Conservation (phyloP, 2,329 filamentous ascomycete genomes). For the Zymoseptoria passerinii region DNA sequence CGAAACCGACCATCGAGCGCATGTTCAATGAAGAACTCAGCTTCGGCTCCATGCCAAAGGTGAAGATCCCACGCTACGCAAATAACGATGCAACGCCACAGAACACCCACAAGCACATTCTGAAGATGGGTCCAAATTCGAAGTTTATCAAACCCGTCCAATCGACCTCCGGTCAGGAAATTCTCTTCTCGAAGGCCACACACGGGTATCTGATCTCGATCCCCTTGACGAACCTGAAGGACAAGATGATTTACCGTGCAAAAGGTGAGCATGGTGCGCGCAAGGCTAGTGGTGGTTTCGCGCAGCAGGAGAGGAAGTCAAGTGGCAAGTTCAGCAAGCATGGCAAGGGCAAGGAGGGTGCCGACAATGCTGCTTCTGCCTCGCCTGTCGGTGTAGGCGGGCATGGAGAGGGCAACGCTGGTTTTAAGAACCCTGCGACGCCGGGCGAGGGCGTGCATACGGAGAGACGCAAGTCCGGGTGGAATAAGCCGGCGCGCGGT, state of each 20-base stretch:
- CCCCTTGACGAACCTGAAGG: conserved; percentile 15
- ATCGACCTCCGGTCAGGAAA: not conserved
- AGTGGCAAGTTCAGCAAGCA: conserved; percentile 12
- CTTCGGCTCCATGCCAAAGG: conserved; percentile 39
- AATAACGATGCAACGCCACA: conserved; percentile 11
- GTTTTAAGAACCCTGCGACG: not conserved
- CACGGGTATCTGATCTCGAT: conserved; percentile 14
- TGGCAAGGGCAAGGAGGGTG: not conserved
- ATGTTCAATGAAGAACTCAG: conserved; percentile 39
- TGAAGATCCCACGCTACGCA: conserved; percentile 26
- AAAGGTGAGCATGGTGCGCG: not conserved
- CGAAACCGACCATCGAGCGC: conserved; percentile 35
- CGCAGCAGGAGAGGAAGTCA: conserved; percentile 10
- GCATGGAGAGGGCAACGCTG: not conserved
- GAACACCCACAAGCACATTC: conserved; percentile 15
- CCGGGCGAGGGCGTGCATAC: not conserved
- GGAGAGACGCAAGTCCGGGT: not conserved
- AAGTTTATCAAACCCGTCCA: conserved; percentile 12
- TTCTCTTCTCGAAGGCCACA: not conserved
- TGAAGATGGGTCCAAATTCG: conserved; percentile 7
- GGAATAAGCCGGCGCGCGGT: not conserved
- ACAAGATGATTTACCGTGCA: conserved; percentile 12
- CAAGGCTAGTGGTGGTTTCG: conserved; percentile 6
- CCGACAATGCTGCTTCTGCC: not conserved
- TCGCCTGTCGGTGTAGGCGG: not conserved